Evolutionary conservation across 164 flowering plant genomes (phyloP), one percentile per base, ranked within the genome.

Genomic region (Sextonia rubra): DNA sequence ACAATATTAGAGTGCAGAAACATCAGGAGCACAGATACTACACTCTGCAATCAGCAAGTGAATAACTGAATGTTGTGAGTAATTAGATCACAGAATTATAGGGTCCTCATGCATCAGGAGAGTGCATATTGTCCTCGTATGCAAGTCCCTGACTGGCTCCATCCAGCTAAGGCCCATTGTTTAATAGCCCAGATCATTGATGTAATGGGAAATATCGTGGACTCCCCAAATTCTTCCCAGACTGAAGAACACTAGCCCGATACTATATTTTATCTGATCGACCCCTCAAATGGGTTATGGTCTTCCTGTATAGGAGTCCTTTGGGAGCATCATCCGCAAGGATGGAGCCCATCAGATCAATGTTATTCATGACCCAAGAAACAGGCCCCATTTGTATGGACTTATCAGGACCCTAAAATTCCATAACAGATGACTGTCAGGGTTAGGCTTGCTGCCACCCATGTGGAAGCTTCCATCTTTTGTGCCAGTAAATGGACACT

Each of bases 401-500:
- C 18, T 61, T 61, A 22, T 9, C 26, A 24, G 8, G 2, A 20
- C 58, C 58, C n/a, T 5, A 37, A 0, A 15, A 20, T 15, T 52
- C 58, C 6, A 18, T 20, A 0, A 52, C 17, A 52, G n/a, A 20
- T 52, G 58, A 52, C 58, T 15, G n/a, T 52, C 20, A 14, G 15
- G 20, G 20, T 44, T 72, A 30, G 47, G 69, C 49, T 64, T 23
- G 30, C 4, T 67, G 71, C 93, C 85, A 85, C 27, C 81, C 80
- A 20, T 68, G 71, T 26, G 98, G 99, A 58, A 95, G 89, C 66
- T 82, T 86, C 99, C 99, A 95, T 72, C 81, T 89, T 71, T 81
- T 90, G 71, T 93, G 99, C 99, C 99, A 96, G 69, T 84, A 96
- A n/a, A 96, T 87, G 1, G 98, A 90, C 15, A 93, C 94, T 79